Evolutionary conservation across 805 yeast genomes (phyloP), one percentile per base, ranked within the genome.

Genomic region (Lachancea mirantina): DNA sequence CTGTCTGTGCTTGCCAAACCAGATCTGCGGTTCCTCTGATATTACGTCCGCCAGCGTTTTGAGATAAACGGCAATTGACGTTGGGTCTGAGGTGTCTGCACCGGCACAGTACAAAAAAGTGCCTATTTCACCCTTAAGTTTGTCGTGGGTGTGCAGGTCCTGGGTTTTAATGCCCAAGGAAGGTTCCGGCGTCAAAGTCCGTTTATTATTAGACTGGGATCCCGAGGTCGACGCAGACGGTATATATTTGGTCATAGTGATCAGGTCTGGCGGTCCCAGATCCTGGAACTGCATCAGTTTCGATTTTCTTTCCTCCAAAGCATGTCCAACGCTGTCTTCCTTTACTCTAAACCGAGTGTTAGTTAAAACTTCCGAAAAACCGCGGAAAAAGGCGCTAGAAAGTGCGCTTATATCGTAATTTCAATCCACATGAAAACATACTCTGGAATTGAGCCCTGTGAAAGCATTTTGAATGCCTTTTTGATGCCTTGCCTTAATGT

Each of bases 71-170:
- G 89, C 88, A 34, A 83, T 76, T 1, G 87, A 71, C 1, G 92
- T 83, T 10, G 84, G 72, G 46, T 75, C 78, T 15, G 84, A 75
- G 13, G 82, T 78, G 49, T 83, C 89, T 2, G 77, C 68, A 5
- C 94, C 94, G 0, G 84, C 71, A 44, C 73, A 76, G 55, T 83
- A 82, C 28, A 82, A 63, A 52, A 72, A 82, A 2, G 92, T 79
- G 7, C 85, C 83, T n/a, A 76, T 57, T 30, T 67, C 74, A 23
- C 67, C 63, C 39, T 63, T 65, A 61, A 65, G 62, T 44, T 65
- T 59, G 47, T 52, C 61, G 30, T 34, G 47, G 11, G 49, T 50
- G 49, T 47, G 58, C 38, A 52, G 32, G 24, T 35, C 44, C 4
- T 35, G 29, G 6, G 42, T 30, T 14, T 26, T 28, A n/a, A 20